Evolutionary conservation across 2,329 filamentous ascomycete genomes (phyloP), one percentile per base, ranked within the genome.

Genomic region (Apiospora marii): DNA sequence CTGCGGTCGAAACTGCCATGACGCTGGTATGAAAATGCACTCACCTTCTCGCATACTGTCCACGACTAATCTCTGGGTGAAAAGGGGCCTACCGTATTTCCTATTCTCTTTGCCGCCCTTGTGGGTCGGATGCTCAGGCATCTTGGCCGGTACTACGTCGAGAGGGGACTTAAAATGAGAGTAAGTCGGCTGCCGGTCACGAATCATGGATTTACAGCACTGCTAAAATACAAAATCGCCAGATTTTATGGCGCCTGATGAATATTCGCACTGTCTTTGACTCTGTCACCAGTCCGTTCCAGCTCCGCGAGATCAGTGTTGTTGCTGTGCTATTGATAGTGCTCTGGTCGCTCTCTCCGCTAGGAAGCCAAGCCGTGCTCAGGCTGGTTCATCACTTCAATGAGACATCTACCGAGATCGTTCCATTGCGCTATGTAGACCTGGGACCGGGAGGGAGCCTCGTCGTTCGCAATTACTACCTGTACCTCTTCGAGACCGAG

Each of bases 1-100:
- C 12, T n/a, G n/a, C 24, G 49, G n/a, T 51, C n/a, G 49, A 51
- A 51, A 51, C n/a, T 51, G 49, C 49, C 49, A 51, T 51, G 49
- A 27, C 13, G 24, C n/a, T 51, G 49, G 49, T 51, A 51, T 49
- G 22, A 49, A 4, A 27, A 51, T 7, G 3, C 49, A 27, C 49
- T 51, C n/a, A n/a, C 10, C 22, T 14, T 14, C n/a, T 51, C 12
- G 49, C 4, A 51, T 51, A 51, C 22, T 22, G 49, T 3, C n/a
- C 4, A 51, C 14, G 49, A 24, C 49, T 27, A 13, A 51, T 12
- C 10, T 27, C n/a, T 27, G 24, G 10, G 49, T 7, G 49, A 51
- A 51, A 51, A 51, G 49, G 49, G 49, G n/a, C 49, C 49, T 49
- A n/a, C 46, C 8, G n/a, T 49, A 10, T 49, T 49, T 49, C 46